Conservation (phyloP, 176 grass and related monocot species). For the Aegilops sharonensis region DNA sequence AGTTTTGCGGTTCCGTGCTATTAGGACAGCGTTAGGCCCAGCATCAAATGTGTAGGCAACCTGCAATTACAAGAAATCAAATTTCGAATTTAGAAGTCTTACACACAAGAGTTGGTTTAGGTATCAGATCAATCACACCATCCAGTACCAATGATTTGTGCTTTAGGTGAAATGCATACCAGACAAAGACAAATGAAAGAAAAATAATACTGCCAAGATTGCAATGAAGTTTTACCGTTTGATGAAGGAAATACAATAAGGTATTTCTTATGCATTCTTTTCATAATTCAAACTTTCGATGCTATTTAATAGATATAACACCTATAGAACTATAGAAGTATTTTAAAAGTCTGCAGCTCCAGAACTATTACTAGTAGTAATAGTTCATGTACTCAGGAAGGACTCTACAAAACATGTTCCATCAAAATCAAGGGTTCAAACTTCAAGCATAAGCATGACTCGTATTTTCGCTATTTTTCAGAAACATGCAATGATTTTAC, state of each 20-base stretch:
- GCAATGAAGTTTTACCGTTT: neutral
- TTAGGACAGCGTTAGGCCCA: slow-evolving; percentile 78
- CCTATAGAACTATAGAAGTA: neutral
- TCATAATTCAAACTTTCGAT: neutral
- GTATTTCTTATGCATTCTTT: neutral
- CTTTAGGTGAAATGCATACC: neutral
- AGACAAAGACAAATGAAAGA: neutral
- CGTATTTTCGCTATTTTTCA: neutral
- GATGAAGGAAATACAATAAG: neutral
- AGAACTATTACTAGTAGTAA: neutral
- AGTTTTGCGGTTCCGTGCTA: slow-evolving; percentile 69
- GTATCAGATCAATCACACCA: neutral
- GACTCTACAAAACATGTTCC: neutral
- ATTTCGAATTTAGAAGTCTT: neutral
- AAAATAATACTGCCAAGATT: neutral
- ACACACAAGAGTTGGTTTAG: slow-evolving; percentile 5
- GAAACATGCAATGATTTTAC: neutral
- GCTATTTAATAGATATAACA: neutral
- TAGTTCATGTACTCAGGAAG: neutral
- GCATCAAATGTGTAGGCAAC: slow-evolving; percentile 92
- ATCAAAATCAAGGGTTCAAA: neutral
- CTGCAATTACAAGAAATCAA: slow-evolving; percentile 38
- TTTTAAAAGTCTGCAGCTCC: neutral
- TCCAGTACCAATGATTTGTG: neutral
- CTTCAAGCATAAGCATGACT: neutral